Evolutionary conservation across 2,329 filamentous ascomycete species (phyloP), one percentile per base, ranked within the genome.

Genomic region (Colletotrichum sp.): DNA sequence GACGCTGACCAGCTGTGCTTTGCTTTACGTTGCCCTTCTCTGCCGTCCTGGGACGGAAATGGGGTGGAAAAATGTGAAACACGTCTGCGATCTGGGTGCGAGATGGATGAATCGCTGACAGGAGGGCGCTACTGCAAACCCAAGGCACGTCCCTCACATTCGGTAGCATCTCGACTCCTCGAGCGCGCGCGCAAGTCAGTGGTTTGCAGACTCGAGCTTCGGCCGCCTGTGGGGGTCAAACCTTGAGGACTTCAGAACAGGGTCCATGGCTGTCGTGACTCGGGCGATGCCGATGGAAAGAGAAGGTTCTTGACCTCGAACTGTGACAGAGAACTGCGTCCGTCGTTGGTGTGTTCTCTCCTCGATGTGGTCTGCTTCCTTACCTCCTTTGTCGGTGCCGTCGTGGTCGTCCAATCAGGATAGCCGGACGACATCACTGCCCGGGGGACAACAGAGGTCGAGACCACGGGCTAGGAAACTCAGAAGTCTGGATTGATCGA

Each of bases 81-180:
- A 65, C 32, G 59, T 28, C 57, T 36, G 59, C 74, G 64, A 64
- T 61, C 44, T 64, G 44, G 64, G 39, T 48, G 30, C 71, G 63
- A 72, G 72, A 68, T 34, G 63, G 72, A 68, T 34, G 74, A 73
- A 36, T 75, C 63, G 64, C 48, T 75, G 70, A 67, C 68, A 75
- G 61, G 68, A 72, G 34, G 72, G 28, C 68, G 63, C 63, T 60
- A 65, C 27, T 65, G 64, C 57, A 73, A 48, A 68, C 57, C 25
- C 44, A 28, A 60, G 64, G 70, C 44, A 75, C 22, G 59, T 64
- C n/a, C 64, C 44, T 68, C 73, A 64, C 25, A 30, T n/a, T 28
- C 55, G 64, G 55, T 28, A 75, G 57, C 59, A 60, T 13, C 39
- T 48, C 36, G 30, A 44, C 36, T 44, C 22, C 16, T 70, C 30